Conservation (phyloP, 208 protist species). For the Blastocrithidia nonstop region DNA sequence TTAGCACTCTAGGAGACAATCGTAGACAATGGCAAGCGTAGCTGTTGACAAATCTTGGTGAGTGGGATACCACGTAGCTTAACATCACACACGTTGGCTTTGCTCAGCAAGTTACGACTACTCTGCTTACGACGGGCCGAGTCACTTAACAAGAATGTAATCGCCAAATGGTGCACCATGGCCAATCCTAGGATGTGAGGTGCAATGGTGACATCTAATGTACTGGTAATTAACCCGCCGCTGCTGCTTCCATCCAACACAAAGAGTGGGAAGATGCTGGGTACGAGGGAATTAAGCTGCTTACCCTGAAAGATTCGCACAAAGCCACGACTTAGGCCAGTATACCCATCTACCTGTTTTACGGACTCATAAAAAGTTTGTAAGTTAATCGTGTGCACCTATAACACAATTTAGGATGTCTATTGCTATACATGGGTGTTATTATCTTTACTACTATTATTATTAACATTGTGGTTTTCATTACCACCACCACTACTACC, state of each 20-base stretch:
- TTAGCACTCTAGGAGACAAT: slow-evolving; percentile 50
- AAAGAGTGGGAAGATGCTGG: slow-evolving; percentile 69
- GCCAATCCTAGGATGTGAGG: slow-evolving; percentile 79
- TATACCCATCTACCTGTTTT: slow-evolving; percentile 46
- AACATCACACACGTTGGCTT: slow-evolving; percentile 58
- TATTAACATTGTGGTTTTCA: slow-evolving; percentile 4
- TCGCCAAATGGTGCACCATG: slow-evolving; percentile 76
- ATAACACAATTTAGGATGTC: slow-evolving; percentile 29
- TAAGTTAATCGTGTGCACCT: slow-evolving; percentile 58
- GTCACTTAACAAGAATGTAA: slow-evolving; percentile 52
- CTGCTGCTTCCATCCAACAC: slow-evolving; percentile 69
- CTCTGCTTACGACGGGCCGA: slow-evolving; percentile 40
- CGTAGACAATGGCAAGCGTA: slow-evolving; percentile 62
- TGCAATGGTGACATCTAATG: slow-evolving; percentile 58
- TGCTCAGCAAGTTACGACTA: slow-evolving; percentile 33
- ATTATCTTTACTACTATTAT: background rate
- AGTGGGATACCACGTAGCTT: slow-evolving; percentile 81
- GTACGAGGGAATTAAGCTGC: slow-evolving; percentile 22
- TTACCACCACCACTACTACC: background rate
- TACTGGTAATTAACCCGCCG: slow-evolving; percentile 47
- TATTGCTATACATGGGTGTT: slow-evolving; percentile 5
- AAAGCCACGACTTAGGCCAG: slow-evolving; percentile 59
- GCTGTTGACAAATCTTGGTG: slow-evolving; percentile 67
- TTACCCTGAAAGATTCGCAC: slow-evolving; percentile 65
- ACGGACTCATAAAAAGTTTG: slow-evolving; percentile 68